phyloP scores from a whole-genome alignment of 2,329 filamentous ascomycete genomes.

The Phaeosphaeria sp. region DNA sequence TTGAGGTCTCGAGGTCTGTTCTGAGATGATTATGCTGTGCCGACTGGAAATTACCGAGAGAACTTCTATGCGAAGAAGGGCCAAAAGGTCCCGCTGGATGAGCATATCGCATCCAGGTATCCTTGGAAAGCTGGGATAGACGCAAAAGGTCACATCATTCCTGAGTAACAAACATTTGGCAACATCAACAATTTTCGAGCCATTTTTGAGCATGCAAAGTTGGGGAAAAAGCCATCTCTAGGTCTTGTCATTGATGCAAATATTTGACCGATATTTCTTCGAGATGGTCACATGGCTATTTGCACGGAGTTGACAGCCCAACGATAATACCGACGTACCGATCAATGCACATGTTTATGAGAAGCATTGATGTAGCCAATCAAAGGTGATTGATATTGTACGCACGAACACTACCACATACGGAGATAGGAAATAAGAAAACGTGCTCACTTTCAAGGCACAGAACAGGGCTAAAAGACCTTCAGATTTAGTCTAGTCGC shows the following conservation, averaged over 20 bases:
- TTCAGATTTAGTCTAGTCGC: no score
- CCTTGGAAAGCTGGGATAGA: conserved; percentile 46
- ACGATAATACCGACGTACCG: no score
- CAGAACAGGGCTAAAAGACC: no score
- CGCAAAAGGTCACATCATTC: conserved; percentile 36
- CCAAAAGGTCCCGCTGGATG: conserved; percentile 57
- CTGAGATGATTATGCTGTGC: conserved; percentile 61
- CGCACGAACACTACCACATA: no score
- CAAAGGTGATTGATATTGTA: no score
- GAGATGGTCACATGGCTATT: not conserved
- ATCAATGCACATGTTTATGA: no score
- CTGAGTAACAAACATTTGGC: not conserved
- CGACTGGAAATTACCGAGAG: conserved; percentile 66
- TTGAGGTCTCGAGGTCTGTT: conserved; percentile 65
- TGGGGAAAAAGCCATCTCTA: not conserved
- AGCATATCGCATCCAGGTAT: conserved; percentile 62
- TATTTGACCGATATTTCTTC: not conserved
- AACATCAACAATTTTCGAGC: not conserved
- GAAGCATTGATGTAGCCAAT: no score
- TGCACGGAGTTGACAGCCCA: no score
- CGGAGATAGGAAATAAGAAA: no score
- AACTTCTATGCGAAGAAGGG: conserved; percentile 63
- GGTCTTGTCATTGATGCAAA: not conserved
- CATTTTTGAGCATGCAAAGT: not conserved
- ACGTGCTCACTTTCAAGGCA: no score